Conservation (phyloP, 2,329 filamentous ascomycete species). For the Apiospora kogelbergensis region DNA sequence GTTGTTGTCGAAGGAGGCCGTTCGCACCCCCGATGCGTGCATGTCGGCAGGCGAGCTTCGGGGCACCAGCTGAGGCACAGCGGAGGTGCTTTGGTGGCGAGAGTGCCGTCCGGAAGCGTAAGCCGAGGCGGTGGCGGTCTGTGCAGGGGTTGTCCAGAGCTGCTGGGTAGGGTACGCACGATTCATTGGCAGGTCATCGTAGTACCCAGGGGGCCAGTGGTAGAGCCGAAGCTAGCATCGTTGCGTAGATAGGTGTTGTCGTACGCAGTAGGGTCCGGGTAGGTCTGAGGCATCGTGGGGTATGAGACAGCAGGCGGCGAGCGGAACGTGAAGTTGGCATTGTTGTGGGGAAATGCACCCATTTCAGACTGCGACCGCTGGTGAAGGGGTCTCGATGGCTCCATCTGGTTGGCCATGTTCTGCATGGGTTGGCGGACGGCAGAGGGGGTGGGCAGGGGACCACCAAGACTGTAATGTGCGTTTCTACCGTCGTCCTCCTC, state of each 20-base stretch:
- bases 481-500: conserved; percentile 15
- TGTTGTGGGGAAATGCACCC: conserved; percentile 18
- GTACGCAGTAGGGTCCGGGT: conserved; percentile 19
- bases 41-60: conserved; percentile 10
- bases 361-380: conserved; percentile 32
- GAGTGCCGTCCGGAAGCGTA: conserved; percentile 21
- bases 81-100: conserved; percentile 33
- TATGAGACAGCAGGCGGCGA: conserved; percentile 17
- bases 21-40: not conserved
- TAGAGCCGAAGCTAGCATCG: conserved; percentile 13
- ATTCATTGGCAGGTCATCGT: conserved; percentile 19
- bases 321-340: conserved; percentile 18
- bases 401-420: conserved; percentile 21
- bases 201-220: conserved; percentile 19
- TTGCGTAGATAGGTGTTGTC: conserved; percentile 18
- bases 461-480: conserved; percentile 20
- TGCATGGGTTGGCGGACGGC: conserved; percentile 23
- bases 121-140: conserved; percentile 7
- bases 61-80: conserved; percentile 15
- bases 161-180: conserved; percentile 18
- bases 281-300: conserved; percentile 18
- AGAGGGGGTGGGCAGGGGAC: conserved; percentile 22
- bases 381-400: conserved; percentile 22
- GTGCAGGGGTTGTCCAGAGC: conserved; percentile 8
- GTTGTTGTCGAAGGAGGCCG: conserved; percentile 12